A percentile compares a stretch with the other conserved stretches of the same genome.
Evolutionary conservation across 2,329 filamentous ascomycete genomes (phyloP).

Genomic region (Trichoderma cornu-damae): DNA sequence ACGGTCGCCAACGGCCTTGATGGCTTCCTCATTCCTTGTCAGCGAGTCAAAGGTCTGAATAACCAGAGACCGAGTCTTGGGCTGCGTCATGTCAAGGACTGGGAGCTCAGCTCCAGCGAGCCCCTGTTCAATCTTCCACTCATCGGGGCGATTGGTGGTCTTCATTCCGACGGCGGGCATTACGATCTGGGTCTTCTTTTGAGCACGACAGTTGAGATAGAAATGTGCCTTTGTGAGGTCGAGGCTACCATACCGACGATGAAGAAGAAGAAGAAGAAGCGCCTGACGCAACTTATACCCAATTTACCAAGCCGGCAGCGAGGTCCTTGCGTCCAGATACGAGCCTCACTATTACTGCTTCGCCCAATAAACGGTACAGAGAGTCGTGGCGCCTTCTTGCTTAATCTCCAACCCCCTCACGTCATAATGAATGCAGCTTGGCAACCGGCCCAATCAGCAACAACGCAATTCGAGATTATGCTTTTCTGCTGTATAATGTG

Average conservation of each 20-base stretch:
- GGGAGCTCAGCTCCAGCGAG: conserved; percentile 8
- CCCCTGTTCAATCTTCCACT: conserved; percentile 14
- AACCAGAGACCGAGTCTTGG: neutral
- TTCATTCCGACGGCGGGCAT: neutral
- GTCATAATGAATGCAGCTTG: neutral
- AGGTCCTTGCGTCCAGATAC: neutral
- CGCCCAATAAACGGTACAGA: neutral
- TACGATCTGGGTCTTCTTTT: neutral
- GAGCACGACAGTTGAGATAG: neutral
- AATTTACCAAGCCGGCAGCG: neutral
- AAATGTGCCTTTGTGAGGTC: neutral
- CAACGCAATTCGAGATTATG: neutral
- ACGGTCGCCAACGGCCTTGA: neutral
- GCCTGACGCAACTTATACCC: neutral
- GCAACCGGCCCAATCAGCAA: neutral
- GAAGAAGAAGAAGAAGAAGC: neutral
- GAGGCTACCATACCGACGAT: neutral
- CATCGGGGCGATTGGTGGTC: neutral
- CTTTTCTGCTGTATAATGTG: neutral
- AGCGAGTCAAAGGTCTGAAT: neutral
- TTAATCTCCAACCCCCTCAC: neutral
- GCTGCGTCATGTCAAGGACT: conserved; percentile 9
- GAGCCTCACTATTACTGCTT: neutral
- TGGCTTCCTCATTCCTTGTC: neutral
- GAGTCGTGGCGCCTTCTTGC: neutral